Conservation (phyloP, 352 stramenopile genomes). For the Phytophthora pisi region DNA sequence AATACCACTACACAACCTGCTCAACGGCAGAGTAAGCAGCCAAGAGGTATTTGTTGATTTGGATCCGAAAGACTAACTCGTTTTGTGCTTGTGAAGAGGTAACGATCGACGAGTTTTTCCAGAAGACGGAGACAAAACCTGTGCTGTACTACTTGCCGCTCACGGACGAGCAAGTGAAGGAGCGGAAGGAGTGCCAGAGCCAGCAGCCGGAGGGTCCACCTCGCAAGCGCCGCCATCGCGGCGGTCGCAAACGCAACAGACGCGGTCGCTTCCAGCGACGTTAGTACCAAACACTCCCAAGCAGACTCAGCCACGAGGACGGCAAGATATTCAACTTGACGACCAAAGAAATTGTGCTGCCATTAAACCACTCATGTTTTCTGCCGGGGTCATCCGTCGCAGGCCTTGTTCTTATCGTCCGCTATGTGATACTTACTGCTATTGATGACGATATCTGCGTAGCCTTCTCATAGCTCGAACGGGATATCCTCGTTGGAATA, state of each 20-base stretch:
- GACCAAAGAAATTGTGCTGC: constrained; percentile 14
- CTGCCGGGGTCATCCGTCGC: constrained; percentile 17
- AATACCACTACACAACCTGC: constrained; percentile 21
- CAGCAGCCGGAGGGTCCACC: constrained; percentile 26
- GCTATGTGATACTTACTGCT: constrained; percentile 24
- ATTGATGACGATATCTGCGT: constrained; percentile 23
- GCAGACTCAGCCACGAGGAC: constrained; percentile 2
- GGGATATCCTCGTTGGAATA: constrained; percentile 81
- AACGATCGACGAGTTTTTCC: constrained; percentile 78
- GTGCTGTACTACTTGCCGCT: constrained; percentile 84
- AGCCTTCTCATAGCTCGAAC: constrained; percentile 71
- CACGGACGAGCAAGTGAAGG: constrained; percentile 68
- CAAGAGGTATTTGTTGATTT: neutral
- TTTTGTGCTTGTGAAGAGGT: constrained; percentile 25
- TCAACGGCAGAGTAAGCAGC: constrained; percentile 30
- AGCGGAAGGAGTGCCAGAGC: constrained; percentile 37
- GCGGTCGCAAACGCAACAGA: constrained; percentile 42
- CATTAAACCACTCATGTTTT: constrained; percentile 18
- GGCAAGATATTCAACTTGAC: constrained; percentile 2
- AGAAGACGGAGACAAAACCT: constrained; percentile 78
- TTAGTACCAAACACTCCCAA: constrained; percentile 19
- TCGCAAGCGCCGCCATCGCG: constrained; percentile 40
- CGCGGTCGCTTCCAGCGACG: constrained; percentile 29
- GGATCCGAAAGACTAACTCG: neutral
- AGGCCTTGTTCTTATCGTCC: constrained; percentile 13